Base-by-base conservation (phyloP, 1,139 yeast genomes). In the Yamadazyma atlantica region DNA sequence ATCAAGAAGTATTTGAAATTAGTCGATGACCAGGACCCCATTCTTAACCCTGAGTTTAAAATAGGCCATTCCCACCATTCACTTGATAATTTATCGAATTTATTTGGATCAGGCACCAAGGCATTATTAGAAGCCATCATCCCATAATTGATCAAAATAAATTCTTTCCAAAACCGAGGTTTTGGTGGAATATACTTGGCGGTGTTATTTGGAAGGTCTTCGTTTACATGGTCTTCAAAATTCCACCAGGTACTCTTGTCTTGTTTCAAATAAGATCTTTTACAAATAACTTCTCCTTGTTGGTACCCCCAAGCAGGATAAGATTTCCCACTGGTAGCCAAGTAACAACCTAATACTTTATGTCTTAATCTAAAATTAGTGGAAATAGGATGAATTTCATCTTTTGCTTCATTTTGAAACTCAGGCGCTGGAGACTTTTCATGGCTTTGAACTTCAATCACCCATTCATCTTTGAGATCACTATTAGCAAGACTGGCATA, bases 21-120 rank as follows among this genome's bases (percentile, higher is more conserved):
- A 13, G 66, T 67, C 5, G 64, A 54, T 3, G 71, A 61, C 92
- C 92, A 85, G 3, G 76, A 66, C 49, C 85, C 77, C 86, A 85
- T 78, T 51, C 92, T 69, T 39, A 85, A 64, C 4, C 94, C 94
- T 14, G 68, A 58, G 28, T 69, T 62, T 39, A 80, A 58, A 5
- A 78, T 66, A 26, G 92, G 90, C 94, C 94, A 85, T 62, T 85
- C 83, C 90, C 92, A 85, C 79, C 89, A 83, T 39, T 69, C 60
- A 11, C 89, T 81, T 2, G 88, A 80, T 43, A 85, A 62, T 30
- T 62, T 65, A 51, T 85, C 94, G 45, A 59, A 67, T 48, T 82
- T 83, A 50, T 84, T 86, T 2, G 72, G 73, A 55, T 85, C 94
- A 0, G 92, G 90, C 3, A 83, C 70, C 17, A 43, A 40, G 0